A percentile compares a stretch with the other conserved stretches of the same genome.
Conservation (phyloP, 2,329 filamentous ascomycete genomes). For the Aspergillus melleus region DNA sequence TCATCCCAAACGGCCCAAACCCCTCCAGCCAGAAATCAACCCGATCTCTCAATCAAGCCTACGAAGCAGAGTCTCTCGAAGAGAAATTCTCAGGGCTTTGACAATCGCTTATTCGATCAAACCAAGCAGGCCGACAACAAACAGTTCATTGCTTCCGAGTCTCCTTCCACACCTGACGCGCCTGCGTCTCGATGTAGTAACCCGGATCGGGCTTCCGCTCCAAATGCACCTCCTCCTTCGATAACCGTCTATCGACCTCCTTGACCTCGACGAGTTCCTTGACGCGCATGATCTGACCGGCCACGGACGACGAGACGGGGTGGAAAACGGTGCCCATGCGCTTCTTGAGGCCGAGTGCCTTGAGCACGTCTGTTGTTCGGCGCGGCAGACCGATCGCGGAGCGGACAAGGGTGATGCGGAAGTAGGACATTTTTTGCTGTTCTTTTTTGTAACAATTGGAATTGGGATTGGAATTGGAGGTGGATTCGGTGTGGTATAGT, state of each 20-base stretch:
- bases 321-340: constrained; percentile 88
- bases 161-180: constrained; percentile 25
- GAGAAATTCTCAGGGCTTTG: too few species aligned
- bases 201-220: constrained; percentile 74
- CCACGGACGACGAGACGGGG: constrained; percentile 75
- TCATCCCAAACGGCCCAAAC: neutral
- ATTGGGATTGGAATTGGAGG: neutral
- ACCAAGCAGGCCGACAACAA: too few species aligned
- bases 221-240: constrained; percentile 67
- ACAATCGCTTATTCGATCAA: too few species aligned
- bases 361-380: constrained; percentile 76
- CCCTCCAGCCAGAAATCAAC: neutral
- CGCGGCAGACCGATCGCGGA: constrained; percentile 84
- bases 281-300: constrained; percentile 89
- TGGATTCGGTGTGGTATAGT: neutral
- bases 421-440: constrained; percentile 46
- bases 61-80: too few species aligned
- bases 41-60: neutral
- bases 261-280: constrained; percentile 86
- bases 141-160: constrained; percentile 7
- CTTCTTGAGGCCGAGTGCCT: constrained; percentile 80
- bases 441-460: neutral
- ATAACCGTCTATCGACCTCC: constrained; percentile 69
- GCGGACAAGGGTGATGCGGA: constrained; percentile 87
- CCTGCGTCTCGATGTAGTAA: constrained; percentile 71